Evolutionary conservation across 805 yeast genomes (phyloP).

Genomic region (Zygotorulaspora chibaensis): DNA sequence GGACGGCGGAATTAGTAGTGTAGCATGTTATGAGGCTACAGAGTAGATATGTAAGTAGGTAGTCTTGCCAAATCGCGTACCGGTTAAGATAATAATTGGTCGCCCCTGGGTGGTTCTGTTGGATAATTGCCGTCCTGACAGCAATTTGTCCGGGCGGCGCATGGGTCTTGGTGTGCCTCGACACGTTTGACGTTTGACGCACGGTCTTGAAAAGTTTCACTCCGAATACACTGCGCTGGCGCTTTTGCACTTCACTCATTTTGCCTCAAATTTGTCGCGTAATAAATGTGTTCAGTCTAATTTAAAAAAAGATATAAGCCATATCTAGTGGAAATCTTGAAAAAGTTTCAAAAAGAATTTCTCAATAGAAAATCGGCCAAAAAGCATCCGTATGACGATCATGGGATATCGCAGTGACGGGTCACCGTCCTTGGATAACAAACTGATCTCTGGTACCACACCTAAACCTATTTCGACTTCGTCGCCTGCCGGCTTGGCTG

Average conservation of each 20-base stretch:
- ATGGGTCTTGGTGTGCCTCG: too few relatives aligned
- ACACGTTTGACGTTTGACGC: too few relatives aligned
- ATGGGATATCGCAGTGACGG: not conserved
- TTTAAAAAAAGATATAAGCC: not conserved
- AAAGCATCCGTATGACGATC: not conserved
- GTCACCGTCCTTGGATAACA: not conserved
- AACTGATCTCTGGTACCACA: not conserved
- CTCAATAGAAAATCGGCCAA: too few relatives aligned
- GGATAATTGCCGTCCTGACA: too few relatives aligned
- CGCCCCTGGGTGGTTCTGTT: too few relatives aligned
- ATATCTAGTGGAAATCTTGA: not conserved
- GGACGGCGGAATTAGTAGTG: too few relatives aligned
- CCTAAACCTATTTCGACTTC: conserved; percentile 54
- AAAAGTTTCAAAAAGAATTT: not conserved
- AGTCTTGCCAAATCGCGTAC: not conserved
- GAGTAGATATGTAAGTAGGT: not conserved
- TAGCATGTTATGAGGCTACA: too few relatives aligned
- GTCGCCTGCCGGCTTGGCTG: conserved; percentile 83
- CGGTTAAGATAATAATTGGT: not conserved
- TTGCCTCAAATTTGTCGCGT: conserved; percentile 1
- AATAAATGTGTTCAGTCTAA: not conserved
- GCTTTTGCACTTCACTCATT: not conserved
- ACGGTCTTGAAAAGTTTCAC: too few relatives aligned
- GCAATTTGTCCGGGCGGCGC: too few relatives aligned
- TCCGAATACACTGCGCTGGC: too few relatives aligned